phyloP scores from a whole-genome alignment of 2,329 filamentous ascomycete genomes.

The Microcyclospora pomicola region DNA sequence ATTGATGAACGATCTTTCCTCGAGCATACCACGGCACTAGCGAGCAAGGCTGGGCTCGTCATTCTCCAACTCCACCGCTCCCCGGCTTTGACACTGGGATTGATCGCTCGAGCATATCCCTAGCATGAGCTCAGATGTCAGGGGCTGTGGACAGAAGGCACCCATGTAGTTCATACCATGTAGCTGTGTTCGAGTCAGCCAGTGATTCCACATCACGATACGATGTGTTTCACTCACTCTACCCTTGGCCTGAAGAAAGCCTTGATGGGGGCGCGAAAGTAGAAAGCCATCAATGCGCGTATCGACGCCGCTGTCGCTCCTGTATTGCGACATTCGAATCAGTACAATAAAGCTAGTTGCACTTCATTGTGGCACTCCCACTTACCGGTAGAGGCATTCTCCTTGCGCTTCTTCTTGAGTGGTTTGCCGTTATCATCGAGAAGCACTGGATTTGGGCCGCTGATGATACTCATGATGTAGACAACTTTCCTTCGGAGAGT shows the following conservation, averaged over 20 bases:
- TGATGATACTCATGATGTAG: not conserved
- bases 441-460: not conserved
- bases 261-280: constrained; percentile 82
- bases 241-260: constrained; percentile 84
- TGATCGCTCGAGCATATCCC: constrained; percentile 51
- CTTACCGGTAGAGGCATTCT: constrained; percentile 40
- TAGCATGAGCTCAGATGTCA: constrained; percentile 11
- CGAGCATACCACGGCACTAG: constrained; percentile 40
- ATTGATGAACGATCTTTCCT: too few species aligned
- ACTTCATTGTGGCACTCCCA: too few species aligned
- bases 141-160: too few species aligned
- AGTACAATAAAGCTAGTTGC: too few species aligned
- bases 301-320: constrained; percentile 77
- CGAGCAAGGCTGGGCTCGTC: constrained; percentile 56
- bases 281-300: constrained; percentile 75
- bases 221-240: constrained; percentile 46
- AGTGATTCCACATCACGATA: constrained; percentile 15
- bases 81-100: constrained; percentile 37
- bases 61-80: constrained; percentile 46
- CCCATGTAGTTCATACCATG: constrained; percentile 2
- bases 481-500: too few species aligned
- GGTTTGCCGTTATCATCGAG: not conserved
- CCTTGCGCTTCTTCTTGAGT: constrained; percentile 34
- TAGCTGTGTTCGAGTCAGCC: constrained; percentile 2
- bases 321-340: too few species aligned